Evolutionary conservation across 306 rosid species (phyloP).

Genomic region (Quercus ilex): DNA sequence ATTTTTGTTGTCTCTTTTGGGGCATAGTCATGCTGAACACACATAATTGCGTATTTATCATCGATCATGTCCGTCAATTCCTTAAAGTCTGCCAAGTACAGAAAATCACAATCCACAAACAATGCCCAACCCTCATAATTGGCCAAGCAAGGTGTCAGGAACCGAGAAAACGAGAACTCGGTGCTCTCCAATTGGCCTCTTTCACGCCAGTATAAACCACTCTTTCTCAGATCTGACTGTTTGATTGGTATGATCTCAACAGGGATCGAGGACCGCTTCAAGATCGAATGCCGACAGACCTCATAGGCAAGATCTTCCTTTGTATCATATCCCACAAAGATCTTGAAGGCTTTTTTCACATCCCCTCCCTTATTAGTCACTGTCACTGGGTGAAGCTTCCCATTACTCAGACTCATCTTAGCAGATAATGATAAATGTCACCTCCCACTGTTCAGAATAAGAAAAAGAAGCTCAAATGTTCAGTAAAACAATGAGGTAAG

Average conservation of each 20-base stretch:
- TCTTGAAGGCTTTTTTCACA: constrained; percentile 40
- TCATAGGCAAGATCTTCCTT: constrained; percentile 56
- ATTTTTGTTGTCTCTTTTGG: constrained; percentile 71
- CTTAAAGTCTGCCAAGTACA: constrained; percentile 57
- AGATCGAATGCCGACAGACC: constrained; percentile 56
- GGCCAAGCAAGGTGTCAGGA: constrained; percentile 59
- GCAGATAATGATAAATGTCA: constrained; percentile 2
- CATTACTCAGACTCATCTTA: constrained; percentile 46
- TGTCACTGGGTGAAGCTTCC: constrained; percentile 21
- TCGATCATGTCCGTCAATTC: constrained; percentile 50
- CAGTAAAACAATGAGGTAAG: background rate
- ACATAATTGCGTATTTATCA: constrained; percentile 58
- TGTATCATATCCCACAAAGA: constrained; percentile 68
- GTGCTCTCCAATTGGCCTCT: constrained; percentile 69
- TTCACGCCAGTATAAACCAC: constrained; percentile 60
- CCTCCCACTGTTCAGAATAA: constrained; percentile 6
- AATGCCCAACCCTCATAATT: constrained; percentile 65
- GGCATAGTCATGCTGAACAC: constrained; percentile 67
- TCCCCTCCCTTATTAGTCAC: constrained; percentile 19
- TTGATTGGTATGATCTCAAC: constrained; percentile 60
- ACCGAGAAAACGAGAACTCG: constrained; percentile 64
- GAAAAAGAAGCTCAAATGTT: background rate
- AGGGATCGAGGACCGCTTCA: constrained; percentile 58
- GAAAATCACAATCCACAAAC: constrained; percentile 79
- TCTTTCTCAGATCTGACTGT: constrained; percentile 60